Conservation (phyloP, 1,139 yeast species). For the Saccharomyces uvarum region DNA sequence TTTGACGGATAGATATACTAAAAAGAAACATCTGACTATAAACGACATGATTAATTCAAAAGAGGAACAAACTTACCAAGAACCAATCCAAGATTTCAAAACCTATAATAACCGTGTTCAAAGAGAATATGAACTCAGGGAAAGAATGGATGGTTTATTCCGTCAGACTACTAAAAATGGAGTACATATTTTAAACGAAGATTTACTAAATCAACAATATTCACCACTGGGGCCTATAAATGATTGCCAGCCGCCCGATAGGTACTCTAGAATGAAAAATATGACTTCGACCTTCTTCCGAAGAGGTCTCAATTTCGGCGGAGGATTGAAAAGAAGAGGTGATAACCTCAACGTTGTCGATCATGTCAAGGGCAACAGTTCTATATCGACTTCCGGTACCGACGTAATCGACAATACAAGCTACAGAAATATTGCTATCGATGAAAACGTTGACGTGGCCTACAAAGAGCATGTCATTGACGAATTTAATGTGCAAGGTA, state of each 20-base stretch:
- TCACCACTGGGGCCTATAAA: constrained; percentile 5
- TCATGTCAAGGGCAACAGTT: background rate
- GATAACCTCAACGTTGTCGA: background rate
- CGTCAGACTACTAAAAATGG: constrained; percentile 12
- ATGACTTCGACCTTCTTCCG: constrained; percentile 1
- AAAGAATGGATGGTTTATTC: constrained; percentile 19
- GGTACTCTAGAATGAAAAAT: background rate
- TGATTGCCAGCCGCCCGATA: background rate
- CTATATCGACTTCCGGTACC: constrained; percentile 7
- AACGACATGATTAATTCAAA: constrained; percentile 6
- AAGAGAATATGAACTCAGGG: constrained; percentile 21
- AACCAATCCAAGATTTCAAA: constrained; percentile 14
- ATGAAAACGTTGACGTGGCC: constrained; percentile 10
- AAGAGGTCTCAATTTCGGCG: background rate
- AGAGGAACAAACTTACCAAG: background rate
- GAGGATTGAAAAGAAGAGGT: constrained; percentile 1
- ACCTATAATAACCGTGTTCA: constrained; percentile 19
- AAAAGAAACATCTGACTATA: constrained; percentile 7
- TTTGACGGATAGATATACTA: constrained; percentile 15
- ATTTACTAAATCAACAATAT: constrained; percentile 11
- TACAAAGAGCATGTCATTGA: constrained; percentile 6
- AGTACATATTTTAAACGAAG: constrained; percentile 17
- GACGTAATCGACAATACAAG: constrained; percentile 19
- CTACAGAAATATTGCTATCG: constrained; percentile 19
- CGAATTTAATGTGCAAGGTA: background rate